phyloP scores from a whole-genome alignment of 768 basidiomycete species.

The Lactifluus pinguis region DNA sequence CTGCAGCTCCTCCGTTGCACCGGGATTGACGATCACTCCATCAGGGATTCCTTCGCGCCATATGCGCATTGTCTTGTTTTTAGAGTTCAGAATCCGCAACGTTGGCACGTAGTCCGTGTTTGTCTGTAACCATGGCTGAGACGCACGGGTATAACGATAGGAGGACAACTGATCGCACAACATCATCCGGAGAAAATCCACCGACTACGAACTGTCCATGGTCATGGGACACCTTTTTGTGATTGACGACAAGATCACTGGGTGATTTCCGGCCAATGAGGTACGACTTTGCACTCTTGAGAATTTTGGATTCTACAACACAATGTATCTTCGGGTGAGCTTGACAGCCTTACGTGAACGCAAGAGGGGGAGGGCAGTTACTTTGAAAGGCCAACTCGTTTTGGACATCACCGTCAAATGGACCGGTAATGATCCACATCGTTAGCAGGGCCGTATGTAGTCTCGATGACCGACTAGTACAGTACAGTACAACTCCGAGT shows the following conservation, averaged over 20 bases:
- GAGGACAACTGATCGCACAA: constrained; percentile 35
- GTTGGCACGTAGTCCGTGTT: constrained; percentile 42
- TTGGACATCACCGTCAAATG: constrained; percentile 38
- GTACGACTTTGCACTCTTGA: constrained; percentile 52
- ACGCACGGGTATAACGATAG: not conserved
- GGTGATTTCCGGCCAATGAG: constrained; percentile 47
- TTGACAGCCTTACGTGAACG: not conserved
- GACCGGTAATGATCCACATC: constrained; percentile 51
- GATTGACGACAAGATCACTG: constrained; percentile 38
- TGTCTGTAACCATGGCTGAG: constrained; percentile 29
- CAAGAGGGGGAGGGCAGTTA: constrained; percentile 21
- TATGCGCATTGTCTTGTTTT: constrained; percentile 39
- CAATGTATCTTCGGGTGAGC: not conserved
- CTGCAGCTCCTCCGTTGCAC: constrained; percentile 34
- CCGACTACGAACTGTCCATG: constrained; percentile 54
- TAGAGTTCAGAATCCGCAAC: constrained; percentile 39
- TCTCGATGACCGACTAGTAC: not conserved
- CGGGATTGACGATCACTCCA: constrained; percentile 29
- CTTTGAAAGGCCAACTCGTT: constrained; percentile 34
- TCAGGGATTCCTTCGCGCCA: constrained; percentile 28
- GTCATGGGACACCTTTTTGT: constrained; percentile 55
- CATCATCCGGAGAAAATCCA: constrained; percentile 40
- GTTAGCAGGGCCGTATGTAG: not conserved
- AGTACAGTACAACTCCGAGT: too few relatives aligned
- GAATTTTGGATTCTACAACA: constrained; percentile 44